Base-by-base conservation (phyloP, 2,329 filamentous ascomycete genomes). In the Diaporthe helianthi region DNA sequence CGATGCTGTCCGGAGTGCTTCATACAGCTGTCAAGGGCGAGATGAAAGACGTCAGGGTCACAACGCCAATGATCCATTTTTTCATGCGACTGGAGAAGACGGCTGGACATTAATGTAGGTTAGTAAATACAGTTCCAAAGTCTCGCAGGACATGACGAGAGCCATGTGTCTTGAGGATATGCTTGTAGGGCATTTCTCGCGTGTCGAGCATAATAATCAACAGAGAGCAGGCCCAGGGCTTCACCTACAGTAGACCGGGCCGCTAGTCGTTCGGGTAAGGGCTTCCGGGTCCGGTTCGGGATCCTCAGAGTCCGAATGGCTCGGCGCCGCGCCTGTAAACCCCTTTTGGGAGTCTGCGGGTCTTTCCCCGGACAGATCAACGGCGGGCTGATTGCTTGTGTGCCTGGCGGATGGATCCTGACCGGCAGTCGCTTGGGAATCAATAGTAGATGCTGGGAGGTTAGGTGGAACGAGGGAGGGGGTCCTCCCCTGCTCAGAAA, bases 1-100 rank as follows among this genome's bases (percentile, higher is more conserved):
- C 41, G 29, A 33, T 24, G 15, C 4, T 13, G 17, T n/a, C 4
- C 26, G 29, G 29, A 10, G 24, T 41, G 33, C n/a, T 33, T 44
- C 69, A 53, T 68, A 71, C 69, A 70, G 86, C 87, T 1, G 86
- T 87, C 77, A 87, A 83, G 2, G 86, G 86, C 7, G 86, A 88
- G 71, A 88, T 80, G 72, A 87, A 85, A 73, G 84, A 84, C 12
- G 84, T 83, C 53, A 84, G 74, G 41, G 83, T 82, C 67, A 86
- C 84, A 83, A 89, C 65, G 31, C 52, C 54, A n/a, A 67, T 67
- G 41, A 67, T 67, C 65, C 65, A 67, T 36, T 58, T 67, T 47
- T 67, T 67, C 65, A 67, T 67, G 10, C 52, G 41, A 17, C 52
- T 54, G 17, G 52, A 46, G 29, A 67, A 67, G n/a, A 49, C 53